A percentile compares a stretch with the other conserved stretches of the same genome.
phyloP scores from a whole-genome alignment of 176 grass and related monocot genomes.

The Pharus latifolius region DNA sequence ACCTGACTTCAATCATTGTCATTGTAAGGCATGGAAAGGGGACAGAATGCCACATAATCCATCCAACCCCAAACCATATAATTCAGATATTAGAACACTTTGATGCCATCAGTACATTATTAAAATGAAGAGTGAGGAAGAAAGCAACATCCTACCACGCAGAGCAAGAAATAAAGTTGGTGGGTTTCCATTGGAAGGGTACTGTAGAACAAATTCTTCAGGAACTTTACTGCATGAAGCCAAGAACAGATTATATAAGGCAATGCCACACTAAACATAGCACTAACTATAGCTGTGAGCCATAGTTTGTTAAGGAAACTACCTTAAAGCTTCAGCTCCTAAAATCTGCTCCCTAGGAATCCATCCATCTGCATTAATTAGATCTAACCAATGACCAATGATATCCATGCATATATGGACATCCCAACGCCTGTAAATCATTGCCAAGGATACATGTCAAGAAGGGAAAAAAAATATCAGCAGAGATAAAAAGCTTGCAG shows the following conservation, averaged over 20 bases:
- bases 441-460: neutral
- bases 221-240: slow-evolving; percentile 74
- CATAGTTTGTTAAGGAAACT: neutral
- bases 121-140: slow-evolving; percentile 7
- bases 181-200: slow-evolving; percentile 89
- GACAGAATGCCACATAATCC: neutral
- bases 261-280: slow-evolving; percentile 1
- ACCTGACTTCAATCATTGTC: neutral
- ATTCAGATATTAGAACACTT: slow-evolving; percentile 1
- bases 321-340: slow-evolving; percentile 97
- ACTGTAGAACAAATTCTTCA: slow-evolving; percentile 90
- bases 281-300: neutral
- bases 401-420: slow-evolving; percentile 94
- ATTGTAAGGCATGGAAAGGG: neutral
- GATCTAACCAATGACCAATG: slow-evolving; percentile 95
- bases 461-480: slow-evolving; percentile 11
- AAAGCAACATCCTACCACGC: slow-evolving; percentile 33
- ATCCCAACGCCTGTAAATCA: slow-evolving; percentile 75
- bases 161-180: slow-evolving; percentile 91
- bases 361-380: slow-evolving; percentile 95
- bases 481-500: neutral
- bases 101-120: neutral
- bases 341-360: slow-evolving; percentile 98
- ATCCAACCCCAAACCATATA: neutral
- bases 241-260: slow-evolving; percentile 27